Base-by-base conservation (phyloP, 805 yeast genomes). In the Pichia rugopelliculosa region DNA sequence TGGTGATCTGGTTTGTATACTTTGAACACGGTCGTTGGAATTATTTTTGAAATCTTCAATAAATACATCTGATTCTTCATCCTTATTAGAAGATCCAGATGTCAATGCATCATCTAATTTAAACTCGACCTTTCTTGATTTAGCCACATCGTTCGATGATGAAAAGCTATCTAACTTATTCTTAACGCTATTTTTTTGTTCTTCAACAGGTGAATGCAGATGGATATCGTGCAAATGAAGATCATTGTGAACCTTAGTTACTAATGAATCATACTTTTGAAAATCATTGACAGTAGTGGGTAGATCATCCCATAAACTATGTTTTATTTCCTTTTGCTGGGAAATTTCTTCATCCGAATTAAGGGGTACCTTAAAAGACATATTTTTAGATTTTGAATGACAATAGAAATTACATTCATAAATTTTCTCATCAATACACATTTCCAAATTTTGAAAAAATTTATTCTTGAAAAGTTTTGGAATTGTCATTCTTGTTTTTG, bases 391-490 rank as follows among this genome's bases (percentile, higher is more conserved):
- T 18, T 30, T 41, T 15, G 24, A 39, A 46, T 58, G 61, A 40
- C 46, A 53, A 7, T 51, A 37, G 42, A 59, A 61, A 24, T 58
- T 60, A 42, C 60, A 56, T 46, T 59, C 59, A 42, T 57, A 59
- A 1, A 44, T 40, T 6, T 45, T 38, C 58, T 80, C 86, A 54
- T 73, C 73, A 17, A 76, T 54, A 59, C 91, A 84, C 68, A 77
- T 75, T 52, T 78, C 85, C 41, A 83, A 66, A 4, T 65, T 54
- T 25, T 64, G 66, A 59, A 84, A 84, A 80, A 85, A 84, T 11
- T 82, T 79, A 56, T 84, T 89, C 3, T 68, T 56, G 51, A 81
- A 76, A 30, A 85, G 64, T 23, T 73, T 70, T 1, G 73, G 70
- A 52, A 85, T 56, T 17, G 74, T 70, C 59, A 79, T 79, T 52